Percentiles rank a stretch among this genome's conserved stretches.
These are phyloP conservation scores for Plenodomus lindquistii DNA, from an alignment of 2,329 filamentous ascomycete genomes.

Conservation along the genomic window DNA sequence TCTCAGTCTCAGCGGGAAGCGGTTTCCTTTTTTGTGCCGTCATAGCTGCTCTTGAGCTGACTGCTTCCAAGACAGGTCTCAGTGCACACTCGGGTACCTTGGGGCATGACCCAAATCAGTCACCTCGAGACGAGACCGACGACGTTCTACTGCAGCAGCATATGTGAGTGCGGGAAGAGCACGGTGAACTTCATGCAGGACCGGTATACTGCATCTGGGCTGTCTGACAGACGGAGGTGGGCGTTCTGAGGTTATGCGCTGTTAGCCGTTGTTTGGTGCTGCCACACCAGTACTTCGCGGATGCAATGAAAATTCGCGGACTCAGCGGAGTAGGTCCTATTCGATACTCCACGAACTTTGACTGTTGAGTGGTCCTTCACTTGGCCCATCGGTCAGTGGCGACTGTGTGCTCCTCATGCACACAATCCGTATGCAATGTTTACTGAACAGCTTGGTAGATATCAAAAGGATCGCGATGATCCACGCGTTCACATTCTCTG, in stretches of 20 bases:
- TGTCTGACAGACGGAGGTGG: not conserved
- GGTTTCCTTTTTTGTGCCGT: conserved; percentile 4
- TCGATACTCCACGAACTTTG: not conserved
- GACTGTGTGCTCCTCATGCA: not conserved
- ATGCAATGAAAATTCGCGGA: not conserved
- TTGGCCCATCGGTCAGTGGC: not conserved
- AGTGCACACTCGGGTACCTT: not conserved
- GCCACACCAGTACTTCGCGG: not conserved
- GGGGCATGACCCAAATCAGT: not conserved
- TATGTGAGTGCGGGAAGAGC: not conserved
- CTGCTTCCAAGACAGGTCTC: conserved; percentile 7
- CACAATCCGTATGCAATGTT: not conserved
- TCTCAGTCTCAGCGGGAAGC: conserved; percentile 10
- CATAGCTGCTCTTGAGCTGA: conserved; percentile 9
- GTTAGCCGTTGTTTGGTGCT: not conserved
- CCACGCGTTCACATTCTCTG: not conserved
- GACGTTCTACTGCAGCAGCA: not conserved
- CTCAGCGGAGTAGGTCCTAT: not conserved
- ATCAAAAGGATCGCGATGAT: not conserved
- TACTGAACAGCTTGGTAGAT: not conserved
- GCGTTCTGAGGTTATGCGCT: not conserved
- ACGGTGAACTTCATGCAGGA: not conserved
- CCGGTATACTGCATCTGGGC: not conserved
- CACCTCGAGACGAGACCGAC: not conserved
- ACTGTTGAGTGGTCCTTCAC: not conserved